A percentile compares a stretch with the other conserved stretches of the same genome.
Evolutionary conservation across 768 basidiomycete species (phyloP).

Genomic region (Phaffia australis): DNA sequence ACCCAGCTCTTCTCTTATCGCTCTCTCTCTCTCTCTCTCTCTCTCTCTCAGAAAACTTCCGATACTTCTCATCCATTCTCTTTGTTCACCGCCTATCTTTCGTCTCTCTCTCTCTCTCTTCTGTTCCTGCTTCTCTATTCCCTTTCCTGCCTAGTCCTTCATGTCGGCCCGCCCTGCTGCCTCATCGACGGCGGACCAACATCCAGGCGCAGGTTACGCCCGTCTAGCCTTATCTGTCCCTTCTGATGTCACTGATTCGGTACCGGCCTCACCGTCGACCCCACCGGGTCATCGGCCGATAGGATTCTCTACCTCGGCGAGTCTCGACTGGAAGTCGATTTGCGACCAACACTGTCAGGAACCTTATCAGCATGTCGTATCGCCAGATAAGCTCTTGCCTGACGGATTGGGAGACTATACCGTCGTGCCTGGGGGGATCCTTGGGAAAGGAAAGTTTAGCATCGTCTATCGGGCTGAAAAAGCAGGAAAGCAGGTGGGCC

Average conservation of each 20-base stretch:
- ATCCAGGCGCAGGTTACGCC: slow-evolving; percentile 3
- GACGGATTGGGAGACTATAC: slow-evolving; percentile 39
- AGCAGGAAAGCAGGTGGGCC: slow-evolving; percentile 35
- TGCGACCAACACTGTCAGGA: slow-evolving; percentile 1
- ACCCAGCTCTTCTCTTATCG: too few relatives aligned
- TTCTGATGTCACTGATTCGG: not conserved
- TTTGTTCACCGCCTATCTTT: too few relatives aligned
- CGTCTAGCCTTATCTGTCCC: slow-evolving; percentile 4
- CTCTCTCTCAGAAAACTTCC: too few relatives aligned
- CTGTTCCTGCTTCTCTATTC: too few relatives aligned
- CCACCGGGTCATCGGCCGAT: not conserved
- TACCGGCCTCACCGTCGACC: not conserved
- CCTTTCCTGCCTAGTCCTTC: too few relatives aligned
- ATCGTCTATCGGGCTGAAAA: slow-evolving; percentile 39
- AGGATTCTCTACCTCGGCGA: not conserved
- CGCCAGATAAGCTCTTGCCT: slow-evolving; percentile 37
- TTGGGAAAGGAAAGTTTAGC: slow-evolving; percentile 42
- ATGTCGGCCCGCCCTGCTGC: not conserved
- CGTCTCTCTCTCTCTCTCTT: too few relatives aligned
- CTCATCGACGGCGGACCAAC: slow-evolving; percentile 11
- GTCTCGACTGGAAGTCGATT: slow-evolving; percentile 8
- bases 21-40: too few relatives aligned
- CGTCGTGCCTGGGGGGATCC: slow-evolving; percentile 31
- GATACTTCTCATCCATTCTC: too few relatives aligned
- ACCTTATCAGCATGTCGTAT: slow-evolving; percentile 21